Percentiles rank a stretch among this genome's conserved stretches.
Evolutionary conservation across 768 basidiomycete genomes (phyloP).

Genomic region (Leccinum olivaceopallidum): DNA sequence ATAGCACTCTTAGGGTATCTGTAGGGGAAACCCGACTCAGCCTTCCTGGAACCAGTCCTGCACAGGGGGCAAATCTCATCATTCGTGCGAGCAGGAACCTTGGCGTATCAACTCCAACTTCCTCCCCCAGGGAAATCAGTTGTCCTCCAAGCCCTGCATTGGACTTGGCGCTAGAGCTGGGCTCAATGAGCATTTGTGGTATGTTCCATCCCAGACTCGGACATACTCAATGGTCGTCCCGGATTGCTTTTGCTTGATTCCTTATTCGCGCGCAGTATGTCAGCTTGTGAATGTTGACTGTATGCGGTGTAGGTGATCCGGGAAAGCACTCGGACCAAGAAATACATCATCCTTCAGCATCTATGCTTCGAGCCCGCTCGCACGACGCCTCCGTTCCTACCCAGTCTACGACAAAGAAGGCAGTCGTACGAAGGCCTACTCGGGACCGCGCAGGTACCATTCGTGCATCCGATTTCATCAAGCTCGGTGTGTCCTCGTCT

Average conservation of each 20-base stretch:
- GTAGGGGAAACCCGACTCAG: neutral
- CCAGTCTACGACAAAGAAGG: slow-evolving; percentile 15
- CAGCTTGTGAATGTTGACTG: slow-evolving; percentile 10
- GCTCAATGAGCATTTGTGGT: slow-evolving; percentile 30
- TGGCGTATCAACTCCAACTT: neutral
- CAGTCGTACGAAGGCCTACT: slow-evolving; percentile 6
- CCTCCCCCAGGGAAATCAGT: neutral
- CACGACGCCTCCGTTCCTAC: slow-evolving; percentile 11
- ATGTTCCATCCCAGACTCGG: slow-evolving; percentile 16
- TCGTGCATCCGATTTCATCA: slow-evolving; percentile 47
- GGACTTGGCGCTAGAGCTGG: slow-evolving; percentile 22
- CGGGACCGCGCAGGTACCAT: slow-evolving; percentile 52
- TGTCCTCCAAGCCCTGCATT: slow-evolving; percentile 20
- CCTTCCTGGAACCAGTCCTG: slow-evolving; percentile 22
- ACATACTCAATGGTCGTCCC: neutral
- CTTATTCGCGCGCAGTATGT: neutral
- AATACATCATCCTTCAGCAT: neutral
- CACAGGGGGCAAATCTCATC: neutral
- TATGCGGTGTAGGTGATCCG: slow-evolving; percentile 13
- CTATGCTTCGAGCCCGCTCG: slow-evolving; percentile 21
- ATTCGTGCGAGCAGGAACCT: neutral
- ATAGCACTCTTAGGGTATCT: slow-evolving; percentile 4
- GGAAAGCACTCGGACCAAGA: slow-evolving; percentile 14
- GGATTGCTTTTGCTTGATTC: neutral
- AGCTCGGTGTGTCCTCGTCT: slow-evolving; percentile 9